phyloP scores from a whole-genome alignment of 2,329 filamentous ascomycete genomes.

The Colletotrichum zoysiae region DNA sequence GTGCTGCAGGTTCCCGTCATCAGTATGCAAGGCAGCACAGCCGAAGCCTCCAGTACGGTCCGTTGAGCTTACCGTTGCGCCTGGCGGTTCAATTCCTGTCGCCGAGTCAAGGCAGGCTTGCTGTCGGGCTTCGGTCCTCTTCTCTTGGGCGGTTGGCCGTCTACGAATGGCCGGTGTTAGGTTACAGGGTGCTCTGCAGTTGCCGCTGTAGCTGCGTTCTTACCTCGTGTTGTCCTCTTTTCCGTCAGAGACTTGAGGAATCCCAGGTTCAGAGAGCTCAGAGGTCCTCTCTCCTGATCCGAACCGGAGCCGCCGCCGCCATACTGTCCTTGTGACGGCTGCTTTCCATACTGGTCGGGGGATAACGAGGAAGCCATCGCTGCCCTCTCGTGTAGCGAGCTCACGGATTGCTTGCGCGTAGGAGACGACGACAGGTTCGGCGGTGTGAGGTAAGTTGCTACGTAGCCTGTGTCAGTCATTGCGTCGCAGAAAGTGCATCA shows the following conservation, averaged over 20 bases:
- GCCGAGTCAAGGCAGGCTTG: conserved; percentile 90
- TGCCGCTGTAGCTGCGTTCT: conserved; percentile 38
- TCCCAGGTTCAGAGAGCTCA: conserved; percentile 64
- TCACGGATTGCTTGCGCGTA: conserved; percentile 49
- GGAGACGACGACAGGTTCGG: conserved; percentile 50
- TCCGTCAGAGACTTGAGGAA: conserved; percentile 78
- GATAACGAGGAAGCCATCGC: conserved; percentile 64
- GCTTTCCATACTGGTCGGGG: conserved; percentile 51
- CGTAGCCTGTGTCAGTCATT: conserved; percentile 53
- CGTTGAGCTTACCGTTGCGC: conserved; percentile 80
- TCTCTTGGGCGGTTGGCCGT: conserved; percentile 88
- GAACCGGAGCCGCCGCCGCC: conserved; percentile 40
- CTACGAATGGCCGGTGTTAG: conserved; percentile 55
- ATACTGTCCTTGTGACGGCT: conserved; percentile 46
- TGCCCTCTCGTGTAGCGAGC: conserved; percentile 50
- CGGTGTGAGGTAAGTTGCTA: conserved; percentile 54
- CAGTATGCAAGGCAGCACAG: conserved; percentile 33
- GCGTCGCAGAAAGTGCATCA: conserved; percentile 4
- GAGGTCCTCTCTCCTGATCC: conserved; percentile 54
- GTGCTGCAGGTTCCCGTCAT: conserved; percentile 70
- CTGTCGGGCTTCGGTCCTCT: conserved; percentile 96
- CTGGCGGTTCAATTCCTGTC: conserved; percentile 95
- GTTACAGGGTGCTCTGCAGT: background rate
- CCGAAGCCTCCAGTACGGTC: background rate
- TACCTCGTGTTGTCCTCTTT: conserved; percentile 84